A percentile compares a stretch with the other conserved stretches of the same genome.
Conservation (phyloP, 306 rosid genomes). For the cucumber (Cucumis sativus) region Cucumber_9930_V3 NC_026655.2:1637501-1638000, state of each 20-base stretch:
- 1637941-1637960: background rate
- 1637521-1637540: background rate
- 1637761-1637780: background rate
- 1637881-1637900: background rate
- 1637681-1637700: background rate
- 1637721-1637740: background rate
- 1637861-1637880: background rate
- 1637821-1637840: conserved; percentile 2
- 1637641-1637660: background rate
- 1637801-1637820: background rate
- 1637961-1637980: background rate
- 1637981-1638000: background rate
- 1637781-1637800: background rate
- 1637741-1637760: background rate
- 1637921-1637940: background rate
- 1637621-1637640: background rate
- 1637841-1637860: background rate
- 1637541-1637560: background rate
- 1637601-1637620: background rate
- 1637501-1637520: background rate
- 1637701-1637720: background rate
- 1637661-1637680: background rate
- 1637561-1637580: too few species aligned
- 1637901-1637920: background rate
- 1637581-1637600: background rate